phyloP scores from a whole-genome alignment of 306 rosid species.

The Datisca glomerata region DNA sequence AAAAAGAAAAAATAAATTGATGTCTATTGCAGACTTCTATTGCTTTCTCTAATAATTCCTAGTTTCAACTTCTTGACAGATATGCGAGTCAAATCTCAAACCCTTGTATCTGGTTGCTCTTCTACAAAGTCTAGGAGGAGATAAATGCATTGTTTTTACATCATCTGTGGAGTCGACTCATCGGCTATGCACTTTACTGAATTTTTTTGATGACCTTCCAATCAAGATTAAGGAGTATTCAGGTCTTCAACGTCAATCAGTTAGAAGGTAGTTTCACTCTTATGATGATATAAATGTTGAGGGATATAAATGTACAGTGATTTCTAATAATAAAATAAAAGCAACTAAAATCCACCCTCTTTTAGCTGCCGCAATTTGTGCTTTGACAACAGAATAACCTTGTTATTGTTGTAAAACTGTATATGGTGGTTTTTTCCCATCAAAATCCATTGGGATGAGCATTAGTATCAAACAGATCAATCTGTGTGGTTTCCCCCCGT shows the following conservation, averaged over 20 bases:
- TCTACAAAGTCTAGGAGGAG: conserved; percentile 58
- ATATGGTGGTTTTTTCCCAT: too few species aligned
- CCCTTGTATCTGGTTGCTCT: conserved; percentile 79
- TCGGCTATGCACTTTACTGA: conserved; percentile 66
- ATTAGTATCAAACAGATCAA: too few species aligned
- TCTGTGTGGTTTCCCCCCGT: too few species aligned
- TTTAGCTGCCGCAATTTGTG: too few species aligned
- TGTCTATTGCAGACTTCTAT: too few species aligned
- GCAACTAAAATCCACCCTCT: too few species aligned
- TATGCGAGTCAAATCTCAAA: conserved; percentile 68
- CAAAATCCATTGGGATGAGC: too few species aligned
- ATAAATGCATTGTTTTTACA: conserved; percentile 83
- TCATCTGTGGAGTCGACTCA: conserved; percentile 87
- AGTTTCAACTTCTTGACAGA: conserved; percentile 26
- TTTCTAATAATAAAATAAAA: too few species aligned
- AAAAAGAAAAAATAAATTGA: too few species aligned
- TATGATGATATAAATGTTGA: background rate
- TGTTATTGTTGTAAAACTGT: too few species aligned
- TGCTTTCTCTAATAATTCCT: background rate
- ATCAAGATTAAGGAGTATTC: conserved; percentile 82
- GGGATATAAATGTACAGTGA: too few species aligned
- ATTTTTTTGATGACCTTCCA: conserved; percentile 48
- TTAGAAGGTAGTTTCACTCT: conserved; percentile 47
- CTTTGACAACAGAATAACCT: too few species aligned
- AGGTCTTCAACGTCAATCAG: conserved; percentile 70